Evolutionary conservation across 768 basidiomycete species (phyloP).

Genomic region (Rhodotorula sphaerocarpa): DNA sequence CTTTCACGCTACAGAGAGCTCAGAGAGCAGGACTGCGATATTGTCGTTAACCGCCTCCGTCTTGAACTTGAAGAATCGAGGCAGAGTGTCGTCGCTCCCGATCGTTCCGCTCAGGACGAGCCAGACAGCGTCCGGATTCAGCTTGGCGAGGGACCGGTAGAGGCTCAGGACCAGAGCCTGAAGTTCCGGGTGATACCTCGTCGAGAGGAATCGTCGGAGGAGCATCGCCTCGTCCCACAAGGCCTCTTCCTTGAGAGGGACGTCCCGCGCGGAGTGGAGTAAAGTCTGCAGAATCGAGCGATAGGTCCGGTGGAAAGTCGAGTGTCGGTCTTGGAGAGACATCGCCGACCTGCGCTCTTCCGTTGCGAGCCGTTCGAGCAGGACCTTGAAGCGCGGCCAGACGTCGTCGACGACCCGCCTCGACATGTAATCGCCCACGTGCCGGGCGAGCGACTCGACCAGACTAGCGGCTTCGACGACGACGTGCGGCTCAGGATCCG

Average conservation of each 20-base stretch:
- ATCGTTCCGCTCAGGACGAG: constrained; percentile 51
- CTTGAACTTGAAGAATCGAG: not conserved
- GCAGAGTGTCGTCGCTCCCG: not conserved
- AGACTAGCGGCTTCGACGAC: constrained; percentile 65
- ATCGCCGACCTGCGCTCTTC: constrained; percentile 59
- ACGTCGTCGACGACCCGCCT: constrained; percentile 80
- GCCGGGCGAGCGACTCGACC: constrained; percentile 60
- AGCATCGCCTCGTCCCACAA: constrained; percentile 72
- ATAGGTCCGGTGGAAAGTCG: constrained; percentile 71
- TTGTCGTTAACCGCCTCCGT: not conserved
- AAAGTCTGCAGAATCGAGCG: constrained; percentile 67
- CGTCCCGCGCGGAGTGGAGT: constrained; percentile 56
- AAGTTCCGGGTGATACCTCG: constrained; percentile 62
- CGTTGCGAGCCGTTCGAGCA: constrained; percentile 57
- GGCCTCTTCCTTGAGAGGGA: constrained; percentile 61
- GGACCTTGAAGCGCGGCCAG: constrained; percentile 69
- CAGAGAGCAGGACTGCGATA: too few relatives aligned
- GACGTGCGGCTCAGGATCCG: constrained; percentile 59
- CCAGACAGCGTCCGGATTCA: constrained; percentile 80
- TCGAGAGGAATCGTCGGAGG: constrained; percentile 64
- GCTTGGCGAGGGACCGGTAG: constrained; percentile 54
- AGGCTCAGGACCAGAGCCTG: constrained; percentile 59
- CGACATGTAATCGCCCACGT: constrained; percentile 78
- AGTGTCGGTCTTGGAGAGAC: constrained; percentile 59
- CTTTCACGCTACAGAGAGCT: too few relatives aligned